Evolutionary conservation across 495 filamentous ascomycete genomes (phyloP).

Genomic region (Penicillium cinerascens): DNA sequence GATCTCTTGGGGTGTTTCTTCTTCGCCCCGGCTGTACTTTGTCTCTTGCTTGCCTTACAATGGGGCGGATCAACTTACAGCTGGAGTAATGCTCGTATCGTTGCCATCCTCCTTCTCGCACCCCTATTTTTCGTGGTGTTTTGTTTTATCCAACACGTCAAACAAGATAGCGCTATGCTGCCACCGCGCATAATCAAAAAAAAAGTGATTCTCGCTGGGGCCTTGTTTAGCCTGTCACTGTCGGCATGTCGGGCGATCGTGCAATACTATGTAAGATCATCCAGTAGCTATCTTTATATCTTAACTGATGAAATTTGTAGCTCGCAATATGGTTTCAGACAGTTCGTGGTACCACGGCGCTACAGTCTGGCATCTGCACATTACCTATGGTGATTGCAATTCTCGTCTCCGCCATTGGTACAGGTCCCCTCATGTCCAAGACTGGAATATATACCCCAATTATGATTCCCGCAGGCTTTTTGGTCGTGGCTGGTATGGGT

Average conservation of each 20-base stretch:
- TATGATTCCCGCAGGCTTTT: background rate
- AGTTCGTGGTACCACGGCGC: slow-evolving; percentile 1
- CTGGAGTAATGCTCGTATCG: slow-evolving; percentile 1
- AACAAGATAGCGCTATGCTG: slow-evolving; percentile 1
- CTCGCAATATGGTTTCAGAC: slow-evolving; percentile 5
- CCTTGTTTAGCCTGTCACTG: slow-evolving; percentile 2
- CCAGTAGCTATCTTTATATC: background rate
- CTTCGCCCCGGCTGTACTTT: slow-evolving; percentile 1
- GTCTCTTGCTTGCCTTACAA: slow-evolving; percentile 4
- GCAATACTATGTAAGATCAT: background rate
- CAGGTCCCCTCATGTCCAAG: background rate
- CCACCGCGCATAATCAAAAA: slow-evolving; percentile 3
- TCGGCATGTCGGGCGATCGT: background rate
- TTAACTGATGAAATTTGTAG: background rate
- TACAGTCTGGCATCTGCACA: slow-evolving; percentile 1
- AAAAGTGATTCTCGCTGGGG: background rate
- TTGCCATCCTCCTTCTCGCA: background rate
- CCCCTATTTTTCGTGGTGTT: background rate
- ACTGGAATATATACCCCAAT: slow-evolving; percentile 7
- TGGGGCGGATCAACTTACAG: slow-evolving; percentile 2
- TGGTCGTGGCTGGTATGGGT: background rate
- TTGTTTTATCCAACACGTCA: background rate
- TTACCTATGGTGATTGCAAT: slow-evolving; percentile 3
- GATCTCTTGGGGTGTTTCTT: too few relatives aligned
- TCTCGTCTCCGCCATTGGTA: slow-evolving; percentile 1